A percentile compares a stretch with the other conserved stretches of the same genome.
These are phyloP conservation scores for Tubosaeta brunneosetosa DNA, from an alignment of 768 basidiomycete species.

Conservation along the genomic window DNA sequence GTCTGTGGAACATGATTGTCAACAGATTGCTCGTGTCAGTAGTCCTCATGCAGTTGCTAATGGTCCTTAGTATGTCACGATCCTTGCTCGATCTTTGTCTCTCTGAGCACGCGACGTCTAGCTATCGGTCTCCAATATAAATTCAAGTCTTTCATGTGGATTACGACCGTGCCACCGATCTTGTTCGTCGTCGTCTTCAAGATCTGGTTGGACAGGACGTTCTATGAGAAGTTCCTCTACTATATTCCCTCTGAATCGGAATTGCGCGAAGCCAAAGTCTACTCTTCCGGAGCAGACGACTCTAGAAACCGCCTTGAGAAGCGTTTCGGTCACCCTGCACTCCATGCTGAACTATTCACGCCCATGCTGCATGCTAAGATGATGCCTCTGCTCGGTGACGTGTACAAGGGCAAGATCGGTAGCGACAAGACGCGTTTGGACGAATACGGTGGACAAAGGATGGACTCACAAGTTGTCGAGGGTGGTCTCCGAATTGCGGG, in stretches of 20 bases:
- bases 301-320: conserved; percentile 73
- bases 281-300: conserved; percentile 73
- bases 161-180: conserved; percentile 82
- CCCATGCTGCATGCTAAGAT: conserved; percentile 85
- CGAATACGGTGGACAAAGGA: conserved; percentile 74
- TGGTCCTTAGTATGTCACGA: conserved; percentile 72
- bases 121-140: conserved; percentile 82
- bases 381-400: conserved; percentile 71
- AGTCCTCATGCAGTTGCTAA: conserved; percentile 81
- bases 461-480: conserved; percentile 69
- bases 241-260: conserved; percentile 83
- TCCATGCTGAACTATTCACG: conserved; percentile 82
- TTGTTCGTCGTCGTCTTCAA: conserved; percentile 80
- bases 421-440: conserved; percentile 60
- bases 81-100: not conserved
- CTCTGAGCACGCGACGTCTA: conserved; percentile 26
- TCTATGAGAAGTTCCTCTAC: conserved; percentile 67
- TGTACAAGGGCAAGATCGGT: conserved; percentile 70
- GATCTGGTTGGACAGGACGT: conserved; percentile 67
- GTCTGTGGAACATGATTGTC: conserved; percentile 89
- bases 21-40: conserved; percentile 80
- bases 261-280: conserved; percentile 64
- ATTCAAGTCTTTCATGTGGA: conserved; percentile 72
- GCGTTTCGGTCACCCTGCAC: conserved; percentile 92
- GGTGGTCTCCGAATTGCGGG: conserved; percentile 82